Evolutionary conservation across 139 green algal genomes (phyloP), one percentile per base, ranked within the genome.

Genomic region (Coelastrella sp.): DNA sequence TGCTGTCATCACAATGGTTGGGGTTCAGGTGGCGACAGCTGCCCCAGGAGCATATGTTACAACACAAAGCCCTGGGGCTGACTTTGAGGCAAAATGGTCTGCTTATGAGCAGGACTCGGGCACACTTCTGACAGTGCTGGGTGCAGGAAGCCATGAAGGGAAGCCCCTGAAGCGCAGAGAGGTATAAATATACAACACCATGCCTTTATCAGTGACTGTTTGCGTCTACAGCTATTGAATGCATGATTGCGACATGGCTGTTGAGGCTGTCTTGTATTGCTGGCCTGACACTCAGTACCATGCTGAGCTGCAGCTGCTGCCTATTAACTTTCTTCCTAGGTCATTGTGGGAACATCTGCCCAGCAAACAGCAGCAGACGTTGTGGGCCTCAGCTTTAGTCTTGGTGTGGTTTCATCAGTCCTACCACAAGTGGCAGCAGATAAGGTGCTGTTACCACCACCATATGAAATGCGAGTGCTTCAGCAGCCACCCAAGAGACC

Each of bases 381-480:
- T 20, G 90, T 92, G 22, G 95, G 95, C 68, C 85, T 96, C 27
- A 83, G 17, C 0, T 97, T 94, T 78, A 85, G 82, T 20, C 58
- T 93, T 58, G 94, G 93, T 24, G 59, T 72, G 85, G 84, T 95
- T 8, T 70, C n/a, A n/a, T 91, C 85, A 5, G 19, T 85, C 6
- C 63, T 96, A 87, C 94, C 94, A 9, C 25, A 7, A 8, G 88
- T 93, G 9, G 60, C 83, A 7, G 68, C 65, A 27, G 95, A 97
- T 88, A 63, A 59, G 19, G 25, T 90, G 49, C 90, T 94, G n/a
- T 82, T 97, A 57, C 94, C 95, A 24, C 84, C 92, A 61, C 86
- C 91, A 5, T 97, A 95, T 90, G 89, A 90, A 75, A 61, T 95
- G 49, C 90, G 92, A 14, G 84, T 95, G 17, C 70, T 96, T 8